Conservation (phyloP, 2,329 filamentous ascomycete species). For the Ceratocystis papillata region DNA sequence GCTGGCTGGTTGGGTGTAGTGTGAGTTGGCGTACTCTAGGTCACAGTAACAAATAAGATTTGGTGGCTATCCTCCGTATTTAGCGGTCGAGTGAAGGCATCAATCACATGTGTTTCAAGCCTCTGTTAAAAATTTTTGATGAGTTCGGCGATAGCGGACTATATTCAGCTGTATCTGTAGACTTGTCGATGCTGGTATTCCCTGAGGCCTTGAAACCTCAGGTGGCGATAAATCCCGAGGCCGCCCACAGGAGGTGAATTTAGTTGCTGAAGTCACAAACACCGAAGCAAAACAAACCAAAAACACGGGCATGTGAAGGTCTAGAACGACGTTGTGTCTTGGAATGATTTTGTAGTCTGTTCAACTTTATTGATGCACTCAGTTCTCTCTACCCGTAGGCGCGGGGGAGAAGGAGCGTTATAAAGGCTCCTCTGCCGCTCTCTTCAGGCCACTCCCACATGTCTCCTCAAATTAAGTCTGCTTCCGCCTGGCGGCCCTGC, state of each 20-base stretch:
- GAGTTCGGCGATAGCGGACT: neutral
- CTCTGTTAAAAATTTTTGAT: neutral
- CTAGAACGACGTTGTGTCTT: neutral
- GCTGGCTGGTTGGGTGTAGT: neutral
- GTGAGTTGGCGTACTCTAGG: neutral
- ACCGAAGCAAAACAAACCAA: neutral
- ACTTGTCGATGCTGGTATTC: neutral
- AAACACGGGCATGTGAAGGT: neutral
- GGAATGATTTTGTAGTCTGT: neutral
- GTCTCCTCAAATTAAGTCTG: neutral
- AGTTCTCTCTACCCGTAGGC: too few species aligned
- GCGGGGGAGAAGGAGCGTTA: neutral
- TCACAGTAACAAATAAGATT: neutral
- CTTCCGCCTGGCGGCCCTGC: neutral
- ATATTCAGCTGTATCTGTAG: neutral
- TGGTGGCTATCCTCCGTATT: neutral
- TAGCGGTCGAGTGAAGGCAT: neutral
- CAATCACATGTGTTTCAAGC: neutral
- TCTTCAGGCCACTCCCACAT: neutral
- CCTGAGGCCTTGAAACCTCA: neutral
- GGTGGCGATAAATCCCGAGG: constrained; percentile 14
- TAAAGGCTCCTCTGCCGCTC: neutral
- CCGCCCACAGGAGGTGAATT: neutral
- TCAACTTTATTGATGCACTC: neutral
- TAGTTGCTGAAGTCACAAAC: neutral